Percentiles rank a stretch among this genome's conserved stretches.
phyloP scores from a whole-genome alignment of 768 basidiomycete genomes.

The Leccinum variicolor region DNA sequence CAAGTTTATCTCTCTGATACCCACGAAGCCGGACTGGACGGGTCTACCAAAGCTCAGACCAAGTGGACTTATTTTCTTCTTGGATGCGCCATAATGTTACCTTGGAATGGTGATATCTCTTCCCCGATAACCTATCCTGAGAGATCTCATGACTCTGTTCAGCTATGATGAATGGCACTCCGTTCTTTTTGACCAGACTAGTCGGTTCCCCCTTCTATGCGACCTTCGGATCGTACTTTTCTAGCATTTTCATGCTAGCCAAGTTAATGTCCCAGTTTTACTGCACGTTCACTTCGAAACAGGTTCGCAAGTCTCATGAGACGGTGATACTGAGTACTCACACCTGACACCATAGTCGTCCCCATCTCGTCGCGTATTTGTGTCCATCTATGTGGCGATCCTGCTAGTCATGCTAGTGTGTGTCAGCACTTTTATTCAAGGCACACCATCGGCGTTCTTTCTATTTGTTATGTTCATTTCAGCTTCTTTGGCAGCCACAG shows the following conservation, averaged over 20 bases:
- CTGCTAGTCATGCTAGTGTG: conserved; percentile 58
- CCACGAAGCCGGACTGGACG: conserved; percentile 1
- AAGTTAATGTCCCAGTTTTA: conserved; percentile 72
- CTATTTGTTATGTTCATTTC: conserved; percentile 62
- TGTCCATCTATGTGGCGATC: conserved; percentile 48
- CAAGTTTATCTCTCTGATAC: background rate
- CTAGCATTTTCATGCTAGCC: conserved; percentile 57
- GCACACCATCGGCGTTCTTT: conserved; percentile 57
- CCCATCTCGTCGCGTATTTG: conserved; percentile 55
- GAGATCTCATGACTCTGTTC: conserved; percentile 1
- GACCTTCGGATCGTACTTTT: conserved; percentile 65
- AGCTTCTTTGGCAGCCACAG: conserved; percentile 54
- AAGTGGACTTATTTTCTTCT: conserved; percentile 68
- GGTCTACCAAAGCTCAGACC: conserved; percentile 40
- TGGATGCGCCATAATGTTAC: conserved; percentile 77
- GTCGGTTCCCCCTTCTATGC: conserved; percentile 53
- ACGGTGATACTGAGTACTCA: conserved; percentile 2
- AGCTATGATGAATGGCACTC: conserved; percentile 86
- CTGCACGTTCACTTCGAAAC: conserved; percentile 66
- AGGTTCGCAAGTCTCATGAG: conserved; percentile 40
- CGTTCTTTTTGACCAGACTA: conserved; percentile 75
- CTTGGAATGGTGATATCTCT: conserved; percentile 80
- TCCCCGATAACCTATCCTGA: background rate
- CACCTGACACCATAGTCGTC: conserved; percentile 43
- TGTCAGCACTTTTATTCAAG: conserved; percentile 59